Evolutionary conservation across 371 early-diverging fungal genomes (phyloP).

Genomic region (Saksenaea oblongispora): DNA sequence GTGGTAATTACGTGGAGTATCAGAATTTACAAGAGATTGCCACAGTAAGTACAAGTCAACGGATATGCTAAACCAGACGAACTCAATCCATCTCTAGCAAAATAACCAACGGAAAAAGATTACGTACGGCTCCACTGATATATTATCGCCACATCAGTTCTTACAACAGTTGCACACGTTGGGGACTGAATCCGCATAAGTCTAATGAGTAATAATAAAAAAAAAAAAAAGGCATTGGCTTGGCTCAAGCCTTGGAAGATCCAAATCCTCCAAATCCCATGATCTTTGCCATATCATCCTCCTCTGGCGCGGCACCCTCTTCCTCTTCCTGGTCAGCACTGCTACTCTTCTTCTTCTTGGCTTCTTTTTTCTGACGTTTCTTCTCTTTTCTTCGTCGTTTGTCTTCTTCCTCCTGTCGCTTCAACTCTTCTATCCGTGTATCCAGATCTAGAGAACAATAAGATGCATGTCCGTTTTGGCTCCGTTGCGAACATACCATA

Average conservation of each 20-base stretch:
- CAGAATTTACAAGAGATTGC: constrained; percentile 91
- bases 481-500: constrained; percentile 43
- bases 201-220: not conserved
- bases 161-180: constrained; percentile 79
- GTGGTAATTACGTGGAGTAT: constrained; percentile 95
- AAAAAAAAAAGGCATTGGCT: no score
- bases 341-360: constrained; percentile 40
- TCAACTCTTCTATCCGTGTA: constrained; percentile 46
- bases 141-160: constrained; percentile 86
- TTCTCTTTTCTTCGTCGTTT: constrained; percentile 47
- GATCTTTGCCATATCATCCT: constrained; percentile 52
- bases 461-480: not conserved
- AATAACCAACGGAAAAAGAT: constrained; percentile 78
- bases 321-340: constrained; percentile 28
- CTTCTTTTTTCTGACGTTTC: constrained; percentile 54
- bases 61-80: not conserved
- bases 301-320: constrained; percentile 16
- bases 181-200: constrained; percentile 37
- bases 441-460: constrained; percentile 49
- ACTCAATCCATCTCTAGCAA: constrained; percentile 32
- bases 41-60: constrained; percentile 45
- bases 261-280: constrained; percentile 58
- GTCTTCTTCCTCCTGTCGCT: constrained; percentile 55
- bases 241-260: constrained; percentile 41
- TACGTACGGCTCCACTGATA: constrained; percentile 95